These are phyloP conservation scores for Sporothrix variecibatus DNA, from an alignment of 2,329 filamentous ascomycete genomes.

Conservation along the genomic window DNA sequence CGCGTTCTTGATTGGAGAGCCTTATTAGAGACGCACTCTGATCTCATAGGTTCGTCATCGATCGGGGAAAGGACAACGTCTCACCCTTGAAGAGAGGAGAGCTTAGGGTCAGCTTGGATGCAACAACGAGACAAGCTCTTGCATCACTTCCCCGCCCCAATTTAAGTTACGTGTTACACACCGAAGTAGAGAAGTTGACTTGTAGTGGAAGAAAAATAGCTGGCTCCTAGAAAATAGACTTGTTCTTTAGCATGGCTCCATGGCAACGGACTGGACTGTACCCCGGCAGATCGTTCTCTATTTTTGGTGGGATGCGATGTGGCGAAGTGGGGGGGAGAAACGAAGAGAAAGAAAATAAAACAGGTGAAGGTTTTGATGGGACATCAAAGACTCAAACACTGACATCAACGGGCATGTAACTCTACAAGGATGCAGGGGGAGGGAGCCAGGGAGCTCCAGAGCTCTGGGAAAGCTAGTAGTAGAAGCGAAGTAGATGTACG, in stretches of 20 bases:
- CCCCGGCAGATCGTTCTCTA: not conserved
- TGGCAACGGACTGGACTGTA: not conserved
- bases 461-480: no score
- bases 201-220: not conserved
- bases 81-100: not conserved
- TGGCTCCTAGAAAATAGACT: not conserved
- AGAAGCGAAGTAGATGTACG: no score
- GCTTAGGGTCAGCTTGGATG: not conserved
- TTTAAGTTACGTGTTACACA: not conserved
- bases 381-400: not conserved
- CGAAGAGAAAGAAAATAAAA: not conserved
- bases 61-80: constrained; percentile 5
- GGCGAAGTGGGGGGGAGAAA: not conserved
- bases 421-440: not conserved
- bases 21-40: not conserved
- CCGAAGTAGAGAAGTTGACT: no score
- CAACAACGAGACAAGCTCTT: not conserved
- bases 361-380: not conserved
- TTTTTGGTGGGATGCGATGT: not conserved
- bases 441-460: not conserved
- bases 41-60: constrained; percentile 23
- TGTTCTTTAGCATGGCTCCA: no score
- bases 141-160: not conserved
- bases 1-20: constrained; percentile 4
- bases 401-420: not conserved